These are phyloP conservation scores for Filobasidium uniguttulatum DNA, from an alignment of 1,284 basidiomycete species.

Conservation along the genomic window DNA sequence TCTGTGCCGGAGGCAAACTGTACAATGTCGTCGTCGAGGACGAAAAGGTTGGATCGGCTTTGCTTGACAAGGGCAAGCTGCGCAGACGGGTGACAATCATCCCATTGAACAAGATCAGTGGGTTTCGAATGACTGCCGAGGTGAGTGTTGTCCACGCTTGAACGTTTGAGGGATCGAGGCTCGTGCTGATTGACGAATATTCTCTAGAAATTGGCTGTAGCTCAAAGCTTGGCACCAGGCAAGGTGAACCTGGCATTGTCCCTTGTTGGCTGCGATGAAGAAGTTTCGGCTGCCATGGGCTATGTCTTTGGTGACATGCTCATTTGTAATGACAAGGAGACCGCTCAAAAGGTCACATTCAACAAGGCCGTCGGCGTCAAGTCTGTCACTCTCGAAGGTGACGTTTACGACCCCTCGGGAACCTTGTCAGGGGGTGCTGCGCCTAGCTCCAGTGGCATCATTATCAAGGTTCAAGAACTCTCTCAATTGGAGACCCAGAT, in stretches of 20 bases:
- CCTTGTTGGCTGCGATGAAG: conserved; percentile 70
- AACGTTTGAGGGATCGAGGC: not conserved
- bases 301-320: conserved; percentile 91
- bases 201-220: conserved; percentile 60
- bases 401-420: conserved; percentile 92
- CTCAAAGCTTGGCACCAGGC: conserved; percentile 61
- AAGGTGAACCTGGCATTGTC: conserved; percentile 76
- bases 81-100: conserved; percentile 87
- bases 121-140: conserved; percentile 50
- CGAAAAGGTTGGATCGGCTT: conserved; percentile 71
- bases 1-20: conserved; percentile 79
- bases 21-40: conserved; percentile 92
- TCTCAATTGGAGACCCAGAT: conserved; percentile 50
- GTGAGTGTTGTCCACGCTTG: conserved; percentile 35
- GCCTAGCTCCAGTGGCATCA: conserved; percentile 57
- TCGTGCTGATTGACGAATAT: not conserved
- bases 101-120: conserved; percentile 81
- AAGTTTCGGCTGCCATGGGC: conserved; percentile 77
- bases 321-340: conserved; percentile 76
- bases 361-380: conserved; percentile 55
- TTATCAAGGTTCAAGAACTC: conserved; percentile 77
- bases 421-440: conserved; percentile 85
- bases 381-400: conserved; percentile 86
- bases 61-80: conserved; percentile 64
- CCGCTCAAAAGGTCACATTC: conserved; percentile 85